Percentiles rank a stretch among this genome's conserved stretches.
Evolutionary conservation across 2,329 filamentous ascomycete genomes (phyloP).

Genomic region (Elsinoe ampelina): DNA sequence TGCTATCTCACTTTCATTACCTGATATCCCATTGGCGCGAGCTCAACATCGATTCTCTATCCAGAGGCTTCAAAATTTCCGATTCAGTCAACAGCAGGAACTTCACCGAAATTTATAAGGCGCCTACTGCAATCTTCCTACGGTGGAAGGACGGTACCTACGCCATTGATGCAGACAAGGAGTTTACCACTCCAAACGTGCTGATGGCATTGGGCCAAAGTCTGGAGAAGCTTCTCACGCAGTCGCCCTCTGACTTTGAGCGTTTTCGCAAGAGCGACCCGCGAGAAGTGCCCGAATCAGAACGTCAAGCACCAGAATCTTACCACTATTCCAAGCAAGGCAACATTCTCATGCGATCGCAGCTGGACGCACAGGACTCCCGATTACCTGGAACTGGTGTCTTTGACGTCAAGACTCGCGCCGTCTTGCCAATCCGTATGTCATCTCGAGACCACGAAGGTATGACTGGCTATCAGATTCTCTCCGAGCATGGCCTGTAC

Average conservation of each 20-base stretch:
- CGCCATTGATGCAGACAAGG: slow-evolving; percentile 91
- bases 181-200: slow-evolving; percentile 75
- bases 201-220: slow-evolving; percentile 89
- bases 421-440: slow-evolving; percentile 88
- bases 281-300: slow-evolving; percentile 60
- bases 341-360: slow-evolving; percentile 88
- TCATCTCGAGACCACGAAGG: slow-evolving; percentile 61
- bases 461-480: slow-evolving; percentile 81
- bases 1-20: slow-evolving; percentile 85
- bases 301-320: slow-evolving; percentile 62
- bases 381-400: slow-evolving; percentile 83
- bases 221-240: slow-evolving; percentile 88
- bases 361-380: slow-evolving; percentile 81
- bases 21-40: slow-evolving; percentile 75
- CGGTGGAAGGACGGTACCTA: slow-evolving; percentile 77
- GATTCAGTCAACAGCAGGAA: slow-evolving; percentile 43
- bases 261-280: slow-evolving; percentile 64
- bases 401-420: slow-evolving; percentile 93
- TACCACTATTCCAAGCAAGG: slow-evolving; percentile 83
- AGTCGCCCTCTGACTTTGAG: slow-evolving; percentile 75
- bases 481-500: slow-evolving; percentile 62
- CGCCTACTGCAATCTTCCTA: slow-evolving; percentile 72
- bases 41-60: slow-evolving; percentile 58
- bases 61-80: slow-evolving; percentile 49
- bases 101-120: slow-evolving; percentile 64